Evolutionary conservation across 2,329 filamentous ascomycete species (phyloP).

Genomic region (Diaporthe nobilis): DNA sequence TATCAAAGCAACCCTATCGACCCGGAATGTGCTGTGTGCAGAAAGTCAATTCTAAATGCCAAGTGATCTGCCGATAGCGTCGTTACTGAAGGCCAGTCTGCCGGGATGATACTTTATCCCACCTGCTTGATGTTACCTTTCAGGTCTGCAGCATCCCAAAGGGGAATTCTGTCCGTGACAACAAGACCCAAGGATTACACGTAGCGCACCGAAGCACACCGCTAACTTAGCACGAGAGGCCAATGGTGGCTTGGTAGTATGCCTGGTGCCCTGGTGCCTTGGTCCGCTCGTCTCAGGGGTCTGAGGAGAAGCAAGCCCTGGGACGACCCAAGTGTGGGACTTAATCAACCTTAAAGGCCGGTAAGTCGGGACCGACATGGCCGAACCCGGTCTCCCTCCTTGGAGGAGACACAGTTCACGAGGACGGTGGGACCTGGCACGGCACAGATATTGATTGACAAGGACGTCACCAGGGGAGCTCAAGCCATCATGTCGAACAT

Average conservation of each 20-base stretch:
- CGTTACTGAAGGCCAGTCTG: background rate
- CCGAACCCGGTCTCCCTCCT: background rate
- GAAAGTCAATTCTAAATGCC: slow-evolving; percentile 4
- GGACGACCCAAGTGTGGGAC: background rate
- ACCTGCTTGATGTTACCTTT: background rate
- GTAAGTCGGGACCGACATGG: background rate
- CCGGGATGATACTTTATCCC: background rate
- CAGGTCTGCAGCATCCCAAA: background rate
- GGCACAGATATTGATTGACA: background rate
- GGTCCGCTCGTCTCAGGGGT: background rate
- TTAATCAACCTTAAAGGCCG: slow-evolving; percentile 10
- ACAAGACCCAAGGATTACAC: slow-evolving; percentile 9
- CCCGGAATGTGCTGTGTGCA: too few relatives aligned
- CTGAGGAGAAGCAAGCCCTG: slow-evolving; percentile 25
- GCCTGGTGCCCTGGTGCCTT: background rate
- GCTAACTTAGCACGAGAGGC: background rate
- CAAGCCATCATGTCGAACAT: background rate
- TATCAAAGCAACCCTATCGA: too few relatives aligned
- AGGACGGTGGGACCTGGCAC: background rate
- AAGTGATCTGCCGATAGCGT: slow-evolving; percentile 21
- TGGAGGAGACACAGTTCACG: slow-evolving; percentile 9
- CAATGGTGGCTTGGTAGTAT: background rate
- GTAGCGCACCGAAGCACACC: background rate
- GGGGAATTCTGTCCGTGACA: slow-evolving; percentile 1
- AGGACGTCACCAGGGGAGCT: background rate